phyloP scores from a whole-genome alignment of 345 rosid genomes.

The Populus alba region DNA sequence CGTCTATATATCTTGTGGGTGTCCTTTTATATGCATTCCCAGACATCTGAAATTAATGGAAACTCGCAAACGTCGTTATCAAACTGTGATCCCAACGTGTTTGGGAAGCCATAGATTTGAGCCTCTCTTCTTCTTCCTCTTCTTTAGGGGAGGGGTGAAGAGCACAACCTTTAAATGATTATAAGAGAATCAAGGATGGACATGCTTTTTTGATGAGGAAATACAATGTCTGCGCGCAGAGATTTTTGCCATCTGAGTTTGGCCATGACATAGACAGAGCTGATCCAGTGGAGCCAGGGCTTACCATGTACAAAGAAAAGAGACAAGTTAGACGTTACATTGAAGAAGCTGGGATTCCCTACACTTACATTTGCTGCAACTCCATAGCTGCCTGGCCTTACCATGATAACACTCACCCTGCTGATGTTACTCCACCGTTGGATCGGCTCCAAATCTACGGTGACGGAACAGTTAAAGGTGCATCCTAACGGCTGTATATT shows the following conservation, averaged over 20 bases:
- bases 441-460: slow-evolving; percentile 37
- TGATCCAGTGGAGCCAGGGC: slow-evolving; percentile 40
- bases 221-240: slow-evolving; percentile 1
- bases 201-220: not conserved
- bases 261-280: slow-evolving; percentile 41
- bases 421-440: slow-evolving; percentile 36
- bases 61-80: too few species aligned
- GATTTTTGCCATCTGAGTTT: slow-evolving; percentile 39
- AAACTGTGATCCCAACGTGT: too few species aligned
- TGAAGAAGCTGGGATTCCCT: slow-evolving; percentile 31
- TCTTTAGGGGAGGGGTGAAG: too few species aligned
- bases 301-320: slow-evolving; percentile 31
- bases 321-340: slow-evolving; percentile 29
- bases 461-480: slow-evolving; percentile 37
- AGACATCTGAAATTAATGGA: too few species aligned
- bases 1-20: too few species aligned
- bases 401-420: slow-evolving; percentile 39
- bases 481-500: too few species aligned
- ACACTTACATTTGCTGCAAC: slow-evolving; percentile 42
- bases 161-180: too few species aligned
- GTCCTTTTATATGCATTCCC: too few species aligned
- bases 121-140: too few species aligned
- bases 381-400: slow-evolving; percentile 46
- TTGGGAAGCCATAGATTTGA: too few species aligned
- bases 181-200: not conserved